Conservation (phyloP, 2,329 filamentous ascomycete species). For the Aspergillus intermedius region DNA sequence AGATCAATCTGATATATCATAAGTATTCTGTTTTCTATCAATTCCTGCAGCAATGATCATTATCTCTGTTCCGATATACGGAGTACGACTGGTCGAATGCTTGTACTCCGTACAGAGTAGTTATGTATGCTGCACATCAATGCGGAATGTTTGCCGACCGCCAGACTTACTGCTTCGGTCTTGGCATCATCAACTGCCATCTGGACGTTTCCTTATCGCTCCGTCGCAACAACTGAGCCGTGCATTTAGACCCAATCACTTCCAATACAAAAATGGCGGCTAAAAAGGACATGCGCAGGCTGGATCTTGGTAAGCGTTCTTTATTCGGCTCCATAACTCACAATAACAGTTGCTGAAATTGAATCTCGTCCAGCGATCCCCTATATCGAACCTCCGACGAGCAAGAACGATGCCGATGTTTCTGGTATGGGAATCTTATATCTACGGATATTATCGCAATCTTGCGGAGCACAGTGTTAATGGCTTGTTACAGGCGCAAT, state of each 20-base stretch:
- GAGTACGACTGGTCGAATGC: background rate
- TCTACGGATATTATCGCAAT: background rate
- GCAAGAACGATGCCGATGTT: slow-evolving; percentile 61
- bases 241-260: background rate
- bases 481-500: slow-evolving; percentile 45
- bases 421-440: slow-evolving; percentile 47
- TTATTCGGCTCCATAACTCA: background rate
- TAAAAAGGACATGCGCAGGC: slow-evolving; percentile 69
- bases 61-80: background rate
- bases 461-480: slow-evolving; percentile 11
- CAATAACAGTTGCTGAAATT: slow-evolving; percentile 4
- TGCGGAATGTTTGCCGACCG: slow-evolving; percentile 1
- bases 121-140: background rate
- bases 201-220: slow-evolving; percentile 6
- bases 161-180: slow-evolving; percentile 13
- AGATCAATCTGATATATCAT: too few relatives aligned
- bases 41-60: too few relatives aligned
- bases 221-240: background rate
- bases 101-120: background rate
- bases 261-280: slow-evolving; percentile 49
- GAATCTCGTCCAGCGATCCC: slow-evolving; percentile 62
- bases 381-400: slow-evolving; percentile 68
- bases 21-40: too few relatives aligned
- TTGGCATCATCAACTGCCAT: slow-evolving; percentile 12
- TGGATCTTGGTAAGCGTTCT: slow-evolving; percentile 63